A percentile compares a stretch with the other conserved stretches of the same genome.
These are phyloP conservation scores for Beauveria varroae DNA, from an alignment of 2,329 filamentous ascomycete species.

Conservation along the genomic window DNA sequence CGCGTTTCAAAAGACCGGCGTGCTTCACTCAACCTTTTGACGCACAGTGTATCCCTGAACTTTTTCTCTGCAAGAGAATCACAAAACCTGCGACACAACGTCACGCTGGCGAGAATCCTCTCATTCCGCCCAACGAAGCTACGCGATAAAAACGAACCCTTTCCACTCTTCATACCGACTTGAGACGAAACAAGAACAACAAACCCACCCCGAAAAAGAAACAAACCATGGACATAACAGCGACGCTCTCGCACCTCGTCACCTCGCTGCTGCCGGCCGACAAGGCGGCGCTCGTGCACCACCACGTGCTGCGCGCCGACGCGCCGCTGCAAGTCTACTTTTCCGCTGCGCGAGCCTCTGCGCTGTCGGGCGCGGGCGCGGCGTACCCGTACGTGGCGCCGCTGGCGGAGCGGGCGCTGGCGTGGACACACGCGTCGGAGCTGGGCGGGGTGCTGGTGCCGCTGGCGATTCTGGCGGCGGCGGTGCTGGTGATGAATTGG, in stretches of 20 bases:
- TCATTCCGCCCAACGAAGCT: neutral
- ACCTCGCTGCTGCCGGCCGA: slow-evolving; percentile 38
- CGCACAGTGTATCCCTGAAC: neutral
- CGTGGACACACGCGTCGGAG: slow-evolving; percentile 27
- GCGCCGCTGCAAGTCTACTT: slow-evolving; percentile 37
- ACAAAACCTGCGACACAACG: too few species aligned
- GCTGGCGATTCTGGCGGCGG: slow-evolving; percentile 35
- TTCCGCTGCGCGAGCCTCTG: slow-evolving; percentile 24
- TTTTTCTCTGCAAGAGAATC: too few species aligned
- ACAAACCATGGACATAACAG: slow-evolving; percentile 23
- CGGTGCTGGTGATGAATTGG: slow-evolving; percentile 63
- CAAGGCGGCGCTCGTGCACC: slow-evolving; percentile 34
- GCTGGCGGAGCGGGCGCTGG: slow-evolving; percentile 31
- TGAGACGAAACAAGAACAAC: neutral
- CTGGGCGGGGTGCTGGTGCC: slow-evolving; percentile 25
- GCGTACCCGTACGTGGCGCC: slow-evolving; percentile 37
- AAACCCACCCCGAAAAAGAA: neutral
- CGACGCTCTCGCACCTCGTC: slow-evolving; percentile 25
- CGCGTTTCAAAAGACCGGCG: neutral
- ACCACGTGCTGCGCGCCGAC: slow-evolving; percentile 39
- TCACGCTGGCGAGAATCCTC: too few species aligned
- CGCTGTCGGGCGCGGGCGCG: slow-evolving; percentile 21
- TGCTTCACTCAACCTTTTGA: neutral
- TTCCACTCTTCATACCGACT: neutral
- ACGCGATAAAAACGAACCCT: neutral